Base-by-base conservation (phyloP, 176 grass and related monocot species). In the Avena insularis region DNA sequence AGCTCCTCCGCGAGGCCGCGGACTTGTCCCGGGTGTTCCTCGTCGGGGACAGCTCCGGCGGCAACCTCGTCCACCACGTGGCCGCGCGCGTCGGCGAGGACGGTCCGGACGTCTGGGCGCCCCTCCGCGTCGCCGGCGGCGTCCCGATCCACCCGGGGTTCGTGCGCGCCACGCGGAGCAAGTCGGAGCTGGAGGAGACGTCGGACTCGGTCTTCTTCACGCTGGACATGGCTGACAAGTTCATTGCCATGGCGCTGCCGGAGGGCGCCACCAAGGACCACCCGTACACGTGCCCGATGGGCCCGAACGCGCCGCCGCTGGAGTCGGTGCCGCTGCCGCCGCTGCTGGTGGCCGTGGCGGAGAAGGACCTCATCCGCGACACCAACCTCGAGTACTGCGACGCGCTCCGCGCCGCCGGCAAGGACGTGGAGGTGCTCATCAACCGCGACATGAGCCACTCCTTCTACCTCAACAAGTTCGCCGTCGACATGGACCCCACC, bases 391-490 rank as follows among this genome's bases (percentile, higher is more conserved):
- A 98, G 91, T 98, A 98, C 86, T 92, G 76, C n/a, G 86, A 93
- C 43, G 87, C 91, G 31, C 72, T 98, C 59, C 89, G 85, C 27
- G 62, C 74, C 20, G 89, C 93, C 10, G 93, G 91, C 0, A 98
- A 98, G 89, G 93, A 92, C 14, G 93, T 95, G 36, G 87, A 95
- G 89, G 72, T 98, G 77, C 48, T 95, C 13, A 8, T 98, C 54
- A 98, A 60, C 86, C 63, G 65, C 75, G 93, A 73, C 56, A 90
- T 98, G 82, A 90, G 93, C 80, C 95, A 98, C 77, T 83, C 91
- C 33, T 98, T 98, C 95, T 98, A 98, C 73, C 95, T 98, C 50
- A 98, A 98, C 83, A 97, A 97, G 77, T 88, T 84, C 86, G 95
- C 95, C 62, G 89, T 97, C 33, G 95, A 97, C 47, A 90, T 85